Percentiles rank a stretch among this genome's conserved stretches.
Evolutionary conservation across 345 rosid genomes (phyloP).

Genomic region (Bretschneidera sinensis): DNA sequence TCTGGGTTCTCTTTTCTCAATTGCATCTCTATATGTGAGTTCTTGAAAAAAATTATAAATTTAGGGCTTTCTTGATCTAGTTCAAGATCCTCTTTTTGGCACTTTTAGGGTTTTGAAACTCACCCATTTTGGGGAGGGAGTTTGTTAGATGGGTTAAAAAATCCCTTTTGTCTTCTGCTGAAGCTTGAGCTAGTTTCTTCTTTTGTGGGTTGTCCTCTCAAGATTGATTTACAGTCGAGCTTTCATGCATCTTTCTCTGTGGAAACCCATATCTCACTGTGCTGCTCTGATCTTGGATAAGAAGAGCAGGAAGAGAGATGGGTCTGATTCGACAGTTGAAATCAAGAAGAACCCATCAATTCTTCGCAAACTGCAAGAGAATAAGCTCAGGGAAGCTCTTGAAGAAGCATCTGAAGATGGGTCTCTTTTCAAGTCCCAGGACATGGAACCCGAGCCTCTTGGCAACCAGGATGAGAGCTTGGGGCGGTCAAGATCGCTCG

Average conservation of each 20-base stretch:
- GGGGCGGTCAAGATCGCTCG: constrained; percentile 92
- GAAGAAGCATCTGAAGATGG: constrained; percentile 98
- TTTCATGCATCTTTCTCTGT: constrained; percentile 87
- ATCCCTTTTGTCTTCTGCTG: not conserved
- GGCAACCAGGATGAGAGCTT: constrained; percentile 57
- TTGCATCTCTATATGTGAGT: constrained; percentile 17
- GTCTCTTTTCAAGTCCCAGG: constrained; percentile 75
- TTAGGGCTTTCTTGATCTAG: constrained; percentile 34
- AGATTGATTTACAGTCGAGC: constrained; percentile 17
- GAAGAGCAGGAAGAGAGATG: constrained; percentile 76
- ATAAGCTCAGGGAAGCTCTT: constrained; percentile 86
- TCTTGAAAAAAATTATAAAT: constrained; percentile 14
- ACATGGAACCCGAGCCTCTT: constrained; percentile 51
- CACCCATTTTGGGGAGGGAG: not conserved
- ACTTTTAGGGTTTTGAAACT: constrained; percentile 20
- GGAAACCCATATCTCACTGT: constrained; percentile 98
- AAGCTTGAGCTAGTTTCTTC: constrained; percentile 21
- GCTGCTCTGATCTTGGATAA: constrained; percentile 89
- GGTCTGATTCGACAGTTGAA: constrained; percentile 53
- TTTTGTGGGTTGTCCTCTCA: constrained; percentile 17
- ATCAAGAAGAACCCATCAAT: constrained; percentile 41
- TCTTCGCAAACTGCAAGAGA: constrained; percentile 73
- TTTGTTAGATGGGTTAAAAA: constrained; percentile 27
- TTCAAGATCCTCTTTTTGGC: constrained; percentile 19
- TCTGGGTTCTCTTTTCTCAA: constrained; percentile 2